Conservation (phyloP, 257 asterid genomes). For the Ballota nigra region DNA sequence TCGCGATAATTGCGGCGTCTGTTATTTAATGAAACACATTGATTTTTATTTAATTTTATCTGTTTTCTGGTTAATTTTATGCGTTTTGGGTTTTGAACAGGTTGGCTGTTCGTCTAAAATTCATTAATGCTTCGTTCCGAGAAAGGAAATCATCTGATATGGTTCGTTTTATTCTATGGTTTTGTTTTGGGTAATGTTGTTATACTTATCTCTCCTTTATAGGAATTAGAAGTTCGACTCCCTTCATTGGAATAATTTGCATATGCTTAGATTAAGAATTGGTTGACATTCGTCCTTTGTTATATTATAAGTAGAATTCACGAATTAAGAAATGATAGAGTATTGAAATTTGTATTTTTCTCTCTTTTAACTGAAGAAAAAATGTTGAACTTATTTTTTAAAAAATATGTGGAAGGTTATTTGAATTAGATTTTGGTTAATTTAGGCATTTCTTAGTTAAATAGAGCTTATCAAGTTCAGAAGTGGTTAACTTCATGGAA, state of each 20-base stretch:
- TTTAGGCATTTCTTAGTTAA: slow-evolving; percentile 6
- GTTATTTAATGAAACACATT: neutral
- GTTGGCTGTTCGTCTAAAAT: slow-evolving; percentile 26
- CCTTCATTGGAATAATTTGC: neutral
- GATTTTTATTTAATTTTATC: neutral
- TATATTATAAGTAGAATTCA: neutral
- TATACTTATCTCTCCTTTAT: neutral
- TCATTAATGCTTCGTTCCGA: slow-evolving; percentile 14
- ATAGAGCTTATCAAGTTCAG: neutral
- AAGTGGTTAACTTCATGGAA: slow-evolving; percentile 15
- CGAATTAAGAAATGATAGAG: neutral
- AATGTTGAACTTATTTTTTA: slow-evolving; percentile 14
- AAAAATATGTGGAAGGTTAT: neutral
- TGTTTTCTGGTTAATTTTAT: neutral
- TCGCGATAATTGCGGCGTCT: neutral
- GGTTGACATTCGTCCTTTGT: neutral
- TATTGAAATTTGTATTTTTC: neutral
- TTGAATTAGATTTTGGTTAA: neutral
- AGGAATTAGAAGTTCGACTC: neutral
- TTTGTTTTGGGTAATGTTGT: neutral
- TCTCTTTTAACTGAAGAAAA: neutral
- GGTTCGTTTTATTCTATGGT: slow-evolving; percentile 20
- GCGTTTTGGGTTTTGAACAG: slow-evolving; percentile 25
- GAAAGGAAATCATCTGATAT: slow-evolving; percentile 19
- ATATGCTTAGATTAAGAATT: neutral